Conservation (phyloP, 176 grass and related monocot genomes). For the Paspalum vaginatum region DNA sequence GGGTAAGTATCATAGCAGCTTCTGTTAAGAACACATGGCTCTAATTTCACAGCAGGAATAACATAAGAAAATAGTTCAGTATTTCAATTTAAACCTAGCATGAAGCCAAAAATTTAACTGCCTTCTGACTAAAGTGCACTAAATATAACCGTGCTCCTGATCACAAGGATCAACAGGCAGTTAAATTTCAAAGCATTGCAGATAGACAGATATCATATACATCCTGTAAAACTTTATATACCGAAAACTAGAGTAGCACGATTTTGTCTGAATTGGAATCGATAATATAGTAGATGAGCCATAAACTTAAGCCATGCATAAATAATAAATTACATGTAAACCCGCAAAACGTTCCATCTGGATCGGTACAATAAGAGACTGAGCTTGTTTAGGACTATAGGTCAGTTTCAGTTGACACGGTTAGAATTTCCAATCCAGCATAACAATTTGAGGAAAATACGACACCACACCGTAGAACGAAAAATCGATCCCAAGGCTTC, state of each 20-base stretch:
- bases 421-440: not conserved
- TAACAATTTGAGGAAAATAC: not conserved
- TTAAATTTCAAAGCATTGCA: not conserved
- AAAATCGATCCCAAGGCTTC: conserved; percentile 14
- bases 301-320: conserved; percentile 2
- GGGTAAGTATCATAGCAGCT: not conserved
- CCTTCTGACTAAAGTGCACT: not conserved
- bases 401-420: not conserved
- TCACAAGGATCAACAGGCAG: not conserved
- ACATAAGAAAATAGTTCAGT: not conserved
- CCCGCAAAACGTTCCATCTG: not conserved
- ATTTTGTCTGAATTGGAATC: not conserved
- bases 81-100: conserved; percentile 5
- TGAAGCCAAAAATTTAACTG: not conserved
- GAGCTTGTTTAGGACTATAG: not conserved
- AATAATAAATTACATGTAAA: not conserved
- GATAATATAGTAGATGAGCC: not conserved
- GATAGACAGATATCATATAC: not conserved
- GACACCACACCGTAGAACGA: not conserved
- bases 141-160: not conserved
- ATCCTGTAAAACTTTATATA: not conserved
- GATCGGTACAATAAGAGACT: not conserved
- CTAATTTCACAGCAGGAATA: not conserved
- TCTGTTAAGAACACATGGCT: not conserved
- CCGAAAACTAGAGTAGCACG: not conserved